phyloP scores from a whole-genome alignment of 1,139 yeast genomes.

The Debaryomyces udenii region DNA sequence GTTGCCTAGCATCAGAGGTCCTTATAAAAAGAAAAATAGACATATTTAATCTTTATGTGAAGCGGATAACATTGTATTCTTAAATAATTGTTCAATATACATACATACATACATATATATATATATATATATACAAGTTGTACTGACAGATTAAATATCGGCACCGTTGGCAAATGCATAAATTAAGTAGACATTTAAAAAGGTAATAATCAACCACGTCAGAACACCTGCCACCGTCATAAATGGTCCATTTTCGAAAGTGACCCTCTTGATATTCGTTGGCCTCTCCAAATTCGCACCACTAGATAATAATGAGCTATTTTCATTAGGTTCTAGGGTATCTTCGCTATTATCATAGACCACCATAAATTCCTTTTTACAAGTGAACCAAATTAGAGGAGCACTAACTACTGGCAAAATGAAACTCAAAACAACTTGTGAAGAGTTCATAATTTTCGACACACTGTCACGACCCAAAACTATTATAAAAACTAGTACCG shows the following conservation, averaged over 20 bases:
- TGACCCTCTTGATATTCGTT: slow-evolving; percentile 20
- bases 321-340: slow-evolving; percentile 17
- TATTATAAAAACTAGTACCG: slow-evolving; percentile 65
- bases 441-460: slow-evolving; percentile 67
- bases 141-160: slow-evolving; percentile 45
- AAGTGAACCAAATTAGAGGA: slow-evolving; percentile 72
- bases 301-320: slow-evolving; percentile 19
- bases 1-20: slow-evolving; percentile 45
- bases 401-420: slow-evolving; percentile 76
- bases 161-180: slow-evolving; percentile 70
- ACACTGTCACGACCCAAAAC: slow-evolving; percentile 73
- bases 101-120: not conserved
- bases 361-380: slow-evolving; percentile 59
- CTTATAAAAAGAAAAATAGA: slow-evolving; percentile 42
- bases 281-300: slow-evolving; percentile 7
- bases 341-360: slow-evolving; percentile 37
- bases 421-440: slow-evolving; percentile 73
- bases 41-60: slow-evolving; percentile 7
- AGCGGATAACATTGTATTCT: not conserved
- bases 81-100: slow-evolving; percentile 6
- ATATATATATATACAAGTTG: not conserved
- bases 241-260: slow-evolving; percentile 66
- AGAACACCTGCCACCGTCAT: slow-evolving; percentile 57
- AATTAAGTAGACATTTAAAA: slow-evolving; percentile 73
- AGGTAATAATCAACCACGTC: slow-evolving; percentile 74